Base-by-base conservation (phyloP, 306 rosid species). In the Oemleria cerasiformis region DNA sequence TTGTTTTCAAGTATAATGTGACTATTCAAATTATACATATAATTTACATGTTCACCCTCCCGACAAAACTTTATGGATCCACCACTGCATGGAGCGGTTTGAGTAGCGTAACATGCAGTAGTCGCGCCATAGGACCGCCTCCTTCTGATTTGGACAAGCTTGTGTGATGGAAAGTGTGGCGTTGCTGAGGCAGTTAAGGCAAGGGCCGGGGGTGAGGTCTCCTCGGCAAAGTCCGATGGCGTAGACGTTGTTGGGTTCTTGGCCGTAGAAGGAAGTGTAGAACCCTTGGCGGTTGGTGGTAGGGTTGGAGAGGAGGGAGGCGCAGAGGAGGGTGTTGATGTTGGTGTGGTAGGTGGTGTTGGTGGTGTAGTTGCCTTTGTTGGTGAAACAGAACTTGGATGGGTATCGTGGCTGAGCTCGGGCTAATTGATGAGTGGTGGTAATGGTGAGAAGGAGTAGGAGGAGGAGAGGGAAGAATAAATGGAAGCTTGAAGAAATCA, bases 31-130 rank as follows among this genome's bases (percentile, higher is more conserved):
- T n/a, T n/a, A n/a, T n/a, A n/a, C n/a, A n/a, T n/a, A n/a, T n/a
- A n/a, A n/a, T n/a, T n/a, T n/a, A n/a, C n/a, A n/a, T n/a, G n/a
- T n/a, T n/a, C n/a, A n/a, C n/a, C n/a, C n/a, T n/a, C n/a, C n/a
- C n/a, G n/a, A n/a, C n/a, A n/a, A n/a, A n/a, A n/a, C n/a, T n/a
- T n/a, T n/a, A n/a, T n/a, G n/a, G n/a, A n/a, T n/a, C n/a, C n/a
- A n/a, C n/a, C n/a, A n/a, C n/a, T n/a, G 43, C 7, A 76, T 60
- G 5, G 71, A 25, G 16, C 0, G 5, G 6, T 76, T 62, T 36
- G 80, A 70, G 71, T 69, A 76, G 17, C 75, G 80, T 36, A 69
- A 3, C 75, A 70, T 62, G 42, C 75, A 76, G n/a, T 42, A 2
- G 10, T 65, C 67, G 57, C 41, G 70, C 75, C 80, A 76, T 5